Conservation (phyloP, 129 eudicot genomes). For the Calendula officinalis region DNA sequence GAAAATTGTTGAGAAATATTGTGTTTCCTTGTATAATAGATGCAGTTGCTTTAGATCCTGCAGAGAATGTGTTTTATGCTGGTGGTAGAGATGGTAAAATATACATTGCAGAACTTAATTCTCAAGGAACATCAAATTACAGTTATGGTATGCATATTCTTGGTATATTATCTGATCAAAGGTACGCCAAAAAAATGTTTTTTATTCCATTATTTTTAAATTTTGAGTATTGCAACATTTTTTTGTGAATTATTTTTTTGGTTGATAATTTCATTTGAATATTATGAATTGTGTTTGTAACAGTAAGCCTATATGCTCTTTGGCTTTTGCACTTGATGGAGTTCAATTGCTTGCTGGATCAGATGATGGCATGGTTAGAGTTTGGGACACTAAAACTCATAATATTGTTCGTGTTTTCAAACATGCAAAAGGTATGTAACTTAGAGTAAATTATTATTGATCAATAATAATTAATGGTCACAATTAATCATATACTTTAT, state of each 20-base stretch:
- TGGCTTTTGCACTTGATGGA: conserved; percentile 78
- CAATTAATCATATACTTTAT: too few species aligned
- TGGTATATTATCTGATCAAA: conserved; percentile 70
- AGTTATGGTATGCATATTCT: conserved; percentile 59
- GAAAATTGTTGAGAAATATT: conserved; percentile 58
- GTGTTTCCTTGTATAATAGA: conserved; percentile 74
- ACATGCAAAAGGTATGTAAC: conserved; percentile 70
- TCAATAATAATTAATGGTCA: too few species aligned
- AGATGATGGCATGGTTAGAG: conserved; percentile 90
- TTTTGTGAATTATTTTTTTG: too few species aligned
- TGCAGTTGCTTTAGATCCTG: conserved; percentile 76
- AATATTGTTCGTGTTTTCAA: conserved; percentile 71
- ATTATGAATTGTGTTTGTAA: conserved; percentile 25
- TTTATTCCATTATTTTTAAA: background rate
- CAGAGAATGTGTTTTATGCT: conserved; percentile 81
- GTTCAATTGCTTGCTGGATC: conserved; percentile 75
- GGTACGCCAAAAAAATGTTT: conserved; percentile 37
- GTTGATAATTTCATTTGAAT: background rate
- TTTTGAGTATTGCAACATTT: too few species aligned
- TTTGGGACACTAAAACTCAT: conserved; percentile 77
- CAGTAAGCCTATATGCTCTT: conserved; percentile 80
- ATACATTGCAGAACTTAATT: conserved; percentile 72
- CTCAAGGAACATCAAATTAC: conserved; percentile 44
- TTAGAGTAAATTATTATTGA: background rate
- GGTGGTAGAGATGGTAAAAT: conserved; percentile 88